phyloP scores from a whole-genome alignment of 2,329 filamentous ascomycete genomes.

The Aspergillus chevalieri region DNA sequence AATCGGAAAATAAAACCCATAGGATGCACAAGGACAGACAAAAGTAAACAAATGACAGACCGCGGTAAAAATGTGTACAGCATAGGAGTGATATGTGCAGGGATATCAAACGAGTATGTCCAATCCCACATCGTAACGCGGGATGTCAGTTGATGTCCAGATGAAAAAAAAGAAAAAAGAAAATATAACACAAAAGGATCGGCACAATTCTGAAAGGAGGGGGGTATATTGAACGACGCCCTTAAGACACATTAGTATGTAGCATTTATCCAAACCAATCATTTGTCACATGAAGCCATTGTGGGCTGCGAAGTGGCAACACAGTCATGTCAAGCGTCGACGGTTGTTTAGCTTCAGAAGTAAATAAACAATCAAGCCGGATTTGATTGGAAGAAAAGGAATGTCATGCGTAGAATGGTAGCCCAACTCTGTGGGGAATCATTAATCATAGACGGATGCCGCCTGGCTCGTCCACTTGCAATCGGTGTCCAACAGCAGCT shows the following conservation, averaged over 20 bases:
- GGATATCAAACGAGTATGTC: background rate
- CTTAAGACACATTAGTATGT: too few species aligned
- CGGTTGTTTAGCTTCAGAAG: too few species aligned
- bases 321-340: too few species aligned
- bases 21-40: background rate
- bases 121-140: too few species aligned
- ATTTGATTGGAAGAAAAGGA: too few species aligned
- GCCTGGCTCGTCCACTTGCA: background rate
- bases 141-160: too few species aligned
- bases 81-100: background rate
- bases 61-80: background rate
- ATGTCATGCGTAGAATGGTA: too few species aligned
- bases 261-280: too few species aligned
- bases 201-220: background rate
- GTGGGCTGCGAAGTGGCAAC: too few species aligned
- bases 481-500: background rate
- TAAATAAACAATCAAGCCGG: too few species aligned
- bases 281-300: too few species aligned
- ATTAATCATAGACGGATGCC: background rate
- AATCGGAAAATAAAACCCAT: background rate
- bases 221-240: too few species aligned
- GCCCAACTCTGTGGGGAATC: background rate
- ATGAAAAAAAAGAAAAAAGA: background rate
- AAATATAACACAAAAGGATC: background rate
- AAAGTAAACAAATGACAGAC: background rate